Evolutionary conservation across 2,329 filamentous ascomycete species (phyloP).

Genomic region (Cercospora nicotianae): DNA sequence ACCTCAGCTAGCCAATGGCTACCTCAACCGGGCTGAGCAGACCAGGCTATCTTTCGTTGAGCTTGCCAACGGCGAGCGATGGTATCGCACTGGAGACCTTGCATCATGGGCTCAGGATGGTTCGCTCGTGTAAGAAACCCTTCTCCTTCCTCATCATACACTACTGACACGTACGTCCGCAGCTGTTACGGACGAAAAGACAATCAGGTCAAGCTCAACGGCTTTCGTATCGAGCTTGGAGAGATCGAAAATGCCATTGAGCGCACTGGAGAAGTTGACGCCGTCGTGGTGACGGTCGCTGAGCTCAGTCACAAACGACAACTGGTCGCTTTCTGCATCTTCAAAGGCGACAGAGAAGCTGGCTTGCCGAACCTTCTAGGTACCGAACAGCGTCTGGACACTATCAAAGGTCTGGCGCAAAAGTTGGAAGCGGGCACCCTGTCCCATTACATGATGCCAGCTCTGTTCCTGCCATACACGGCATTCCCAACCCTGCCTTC

Average conservation of each 20-base stretch:
- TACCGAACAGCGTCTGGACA: not conserved
- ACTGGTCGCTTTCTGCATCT: not conserved
- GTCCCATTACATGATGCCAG: not conserved
- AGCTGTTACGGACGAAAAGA: constrained; percentile 61
- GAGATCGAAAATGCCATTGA: constrained; percentile 57
- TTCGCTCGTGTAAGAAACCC: not conserved
- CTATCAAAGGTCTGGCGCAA: not conserved
- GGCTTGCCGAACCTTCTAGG: not conserved
- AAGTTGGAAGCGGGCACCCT: not conserved
- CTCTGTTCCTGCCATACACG: not conserved
- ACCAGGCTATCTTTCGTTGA: not conserved
- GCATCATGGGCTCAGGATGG: not conserved
- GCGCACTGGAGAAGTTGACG: not conserved
- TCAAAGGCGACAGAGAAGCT: not conserved
- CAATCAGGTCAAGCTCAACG: constrained; percentile 74
- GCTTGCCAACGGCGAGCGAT: not conserved
- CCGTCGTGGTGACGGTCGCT: not conserved
- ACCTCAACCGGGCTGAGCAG: not conserved
- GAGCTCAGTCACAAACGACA: not conserved
- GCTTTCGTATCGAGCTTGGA: constrained; percentile 71
- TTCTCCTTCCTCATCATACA: not conserved
- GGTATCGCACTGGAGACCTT: constrained; percentile 6
- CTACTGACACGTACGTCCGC: not conserved
- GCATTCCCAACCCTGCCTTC: not conserved
- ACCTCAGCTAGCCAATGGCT: not conserved